A percentile compares a stretch with the other conserved stretches of the same genome.
Conservation (phyloP, 202 grass and related monocot species). For the Schoenoplectus tabernaemontani region DNA sequence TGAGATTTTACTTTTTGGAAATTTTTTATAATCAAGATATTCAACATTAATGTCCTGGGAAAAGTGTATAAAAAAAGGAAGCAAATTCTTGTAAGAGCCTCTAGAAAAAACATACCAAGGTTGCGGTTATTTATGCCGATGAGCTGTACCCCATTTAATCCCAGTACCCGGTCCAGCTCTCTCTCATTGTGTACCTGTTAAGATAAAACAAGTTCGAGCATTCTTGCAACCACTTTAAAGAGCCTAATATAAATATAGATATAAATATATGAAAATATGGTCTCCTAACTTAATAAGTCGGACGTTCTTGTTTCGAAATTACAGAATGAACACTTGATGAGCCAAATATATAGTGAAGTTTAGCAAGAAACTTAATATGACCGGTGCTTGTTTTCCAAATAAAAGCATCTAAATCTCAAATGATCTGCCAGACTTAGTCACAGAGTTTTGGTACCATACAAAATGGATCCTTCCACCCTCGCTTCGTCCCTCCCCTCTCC, state of each 20-base stretch:
- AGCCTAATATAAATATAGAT: not conserved
- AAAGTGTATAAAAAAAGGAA: no score
- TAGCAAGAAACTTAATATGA: no score
- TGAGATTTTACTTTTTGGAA: no score
- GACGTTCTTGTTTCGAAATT: no score
- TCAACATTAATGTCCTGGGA: no score
- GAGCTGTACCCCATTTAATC: conserved; percentile 63
- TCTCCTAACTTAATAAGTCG: not conserved
- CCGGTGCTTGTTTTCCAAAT: no score
- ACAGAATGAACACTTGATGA: no score
- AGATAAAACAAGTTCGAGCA: not conserved
- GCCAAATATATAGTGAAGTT: no score
- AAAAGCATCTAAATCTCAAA: no score
- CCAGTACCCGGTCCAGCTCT: conserved; percentile 69
- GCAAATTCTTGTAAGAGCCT: no score
- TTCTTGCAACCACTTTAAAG: not conserved
- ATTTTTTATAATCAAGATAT: no score
- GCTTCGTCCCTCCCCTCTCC: not conserved
- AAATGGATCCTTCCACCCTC: not conserved
- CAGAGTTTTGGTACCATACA: not conserved
- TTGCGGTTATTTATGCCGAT: conserved; percentile 88
- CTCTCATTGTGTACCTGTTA: conserved; percentile 64
- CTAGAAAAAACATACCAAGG: conserved; percentile 45
- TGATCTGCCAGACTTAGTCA: not conserved
- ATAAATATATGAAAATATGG: not conserved